Base-by-base conservation (phyloP, 139 green algal genomes). In the Chlorella vulgaris region DNA sequence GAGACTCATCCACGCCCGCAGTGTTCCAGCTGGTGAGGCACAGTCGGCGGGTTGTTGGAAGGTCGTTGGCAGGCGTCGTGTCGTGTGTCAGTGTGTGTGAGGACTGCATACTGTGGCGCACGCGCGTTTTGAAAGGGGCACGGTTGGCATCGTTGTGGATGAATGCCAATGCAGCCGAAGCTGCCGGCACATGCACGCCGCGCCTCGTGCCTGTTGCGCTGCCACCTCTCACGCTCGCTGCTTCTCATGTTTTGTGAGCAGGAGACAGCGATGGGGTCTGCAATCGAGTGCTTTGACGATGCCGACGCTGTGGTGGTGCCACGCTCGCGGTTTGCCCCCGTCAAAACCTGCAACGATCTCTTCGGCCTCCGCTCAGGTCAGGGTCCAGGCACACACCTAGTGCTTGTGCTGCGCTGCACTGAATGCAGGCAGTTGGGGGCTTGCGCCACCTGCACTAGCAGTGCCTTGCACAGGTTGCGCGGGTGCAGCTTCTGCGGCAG, bases 311-410 rank as follows among this genome's bases (percentile, higher is more conserved):
- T 98, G 33, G 92, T 96, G 63, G 95, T 98, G 55, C 95, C 95
- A 0, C 91, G 95, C 60, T 88, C 90, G 0, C 93, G 95, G 50
- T 98, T 98, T 71, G 93, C 95, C 10, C 95, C 95, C n/a, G 95
- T 98, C 53, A 98, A 98, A 90, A 98, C 95, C 35, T 95, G 91
- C 90, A 92, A 83, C 62, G 95, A 98, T 85, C 88, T 98, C 5
- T 96, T 98, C 78, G 89, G 89, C 50, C 91, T 98, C 80, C 89
- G 93, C 43, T 91, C 83, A 8, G 90, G 93, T 78, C 88, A 70
- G 38, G 36, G 15, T 29, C 8, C 15, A 31, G 36, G 66, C 6
- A 74, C 55, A 68, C 21, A 29, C 62, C 15, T 65, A 38, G 38
- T 22, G 29, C 39, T 4, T 18, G 43, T 35, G n/a, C n/a, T n/a